Conservation (phyloP, 441 rosid species). For the Gossypium aridum region DNA sequence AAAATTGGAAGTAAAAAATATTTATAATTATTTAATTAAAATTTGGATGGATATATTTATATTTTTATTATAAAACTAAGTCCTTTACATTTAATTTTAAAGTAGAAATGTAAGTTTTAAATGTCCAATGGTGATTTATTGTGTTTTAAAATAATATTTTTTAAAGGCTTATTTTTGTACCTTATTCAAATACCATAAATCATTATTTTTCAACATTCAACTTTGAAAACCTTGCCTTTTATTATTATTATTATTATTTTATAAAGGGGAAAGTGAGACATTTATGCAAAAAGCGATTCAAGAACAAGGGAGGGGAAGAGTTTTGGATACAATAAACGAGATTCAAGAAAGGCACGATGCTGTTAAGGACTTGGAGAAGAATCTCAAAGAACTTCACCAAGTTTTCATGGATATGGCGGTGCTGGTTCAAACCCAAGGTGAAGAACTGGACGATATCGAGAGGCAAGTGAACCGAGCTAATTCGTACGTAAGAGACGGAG, state of each 20-base stretch:
- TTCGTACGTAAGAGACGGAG: slow-evolving; percentile 54
- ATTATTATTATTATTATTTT: background rate
- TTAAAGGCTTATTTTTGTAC: too few species aligned
- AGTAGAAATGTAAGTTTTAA: too few species aligned
- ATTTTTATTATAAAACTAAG: too few species aligned
- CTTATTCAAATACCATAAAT: too few species aligned
- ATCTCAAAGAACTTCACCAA: slow-evolving; percentile 78
- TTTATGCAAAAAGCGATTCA: slow-evolving; percentile 88
- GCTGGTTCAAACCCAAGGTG: slow-evolving; percentile 69
- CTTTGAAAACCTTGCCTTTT: too few species aligned
- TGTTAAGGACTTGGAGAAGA: slow-evolving; percentile 71
- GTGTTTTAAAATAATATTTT: too few species aligned
- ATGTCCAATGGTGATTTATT: too few species aligned
- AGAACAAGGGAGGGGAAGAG: slow-evolving; percentile 77
- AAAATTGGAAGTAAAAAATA: too few species aligned
- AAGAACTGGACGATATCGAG: slow-evolving; percentile 77
- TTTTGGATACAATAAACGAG: slow-evolving; percentile 68
- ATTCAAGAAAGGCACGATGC: slow-evolving; percentile 89
- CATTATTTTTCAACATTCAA: too few species aligned
- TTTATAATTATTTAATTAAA: too few species aligned
- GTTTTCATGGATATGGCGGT: slow-evolving; percentile 89
- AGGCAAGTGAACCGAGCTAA: slow-evolving; percentile 56
- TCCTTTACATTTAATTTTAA: too few species aligned
- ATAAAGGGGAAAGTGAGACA: slow-evolving; percentile 85
- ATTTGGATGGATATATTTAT: too few species aligned